Conservation (phyloP, 2,329 filamentous ascomycete species). For the Rhinocladiella similis region DNA sequence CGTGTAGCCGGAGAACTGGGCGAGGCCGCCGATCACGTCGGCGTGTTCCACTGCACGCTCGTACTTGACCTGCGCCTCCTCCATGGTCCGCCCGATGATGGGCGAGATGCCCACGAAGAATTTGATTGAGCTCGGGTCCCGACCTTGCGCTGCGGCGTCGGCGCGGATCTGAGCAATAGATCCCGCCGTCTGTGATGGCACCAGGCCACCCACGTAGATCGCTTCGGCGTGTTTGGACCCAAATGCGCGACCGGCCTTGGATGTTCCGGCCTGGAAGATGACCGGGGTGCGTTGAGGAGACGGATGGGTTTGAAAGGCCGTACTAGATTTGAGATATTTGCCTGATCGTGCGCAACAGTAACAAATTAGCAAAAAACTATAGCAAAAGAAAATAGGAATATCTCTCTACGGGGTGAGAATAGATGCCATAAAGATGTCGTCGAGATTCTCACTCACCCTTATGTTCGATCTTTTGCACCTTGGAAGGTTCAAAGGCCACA, state of each 20-base stretch:
- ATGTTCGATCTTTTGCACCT: too few species aligned
- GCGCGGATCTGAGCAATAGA: conserved; percentile 51
- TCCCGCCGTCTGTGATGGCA: conserved; percentile 58
- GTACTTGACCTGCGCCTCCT: conserved; percentile 55
- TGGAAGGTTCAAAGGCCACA: too few species aligned
- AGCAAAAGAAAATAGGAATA: too few species aligned
- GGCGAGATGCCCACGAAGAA: conserved; percentile 54
- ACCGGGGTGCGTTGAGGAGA: conserved; percentile 56
- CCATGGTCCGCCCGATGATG: conserved; percentile 50
- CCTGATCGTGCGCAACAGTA: too few species aligned
- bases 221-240: conserved; percentile 60
- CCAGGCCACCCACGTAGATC: conserved; percentile 59
- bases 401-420: too few species aligned
- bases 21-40: conserved; percentile 52
- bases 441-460: too few species aligned
- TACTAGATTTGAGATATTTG: too few species aligned
- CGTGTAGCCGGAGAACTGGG: conserved; percentile 59
- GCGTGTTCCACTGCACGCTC: conserved; percentile 42
- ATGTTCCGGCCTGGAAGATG: conserved; percentile 61
- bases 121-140: conserved; percentile 58
- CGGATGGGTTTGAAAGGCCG: too few species aligned
- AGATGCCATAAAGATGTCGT: too few species aligned
- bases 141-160: conserved; percentile 51
- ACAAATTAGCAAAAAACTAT: too few species aligned
- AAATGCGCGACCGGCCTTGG: conserved; percentile 57